These are phyloP conservation scores for Hanseniaspora sp. DNA, from an alignment of 1,139 yeast genomes.

Conservation along the genomic window DNA sequence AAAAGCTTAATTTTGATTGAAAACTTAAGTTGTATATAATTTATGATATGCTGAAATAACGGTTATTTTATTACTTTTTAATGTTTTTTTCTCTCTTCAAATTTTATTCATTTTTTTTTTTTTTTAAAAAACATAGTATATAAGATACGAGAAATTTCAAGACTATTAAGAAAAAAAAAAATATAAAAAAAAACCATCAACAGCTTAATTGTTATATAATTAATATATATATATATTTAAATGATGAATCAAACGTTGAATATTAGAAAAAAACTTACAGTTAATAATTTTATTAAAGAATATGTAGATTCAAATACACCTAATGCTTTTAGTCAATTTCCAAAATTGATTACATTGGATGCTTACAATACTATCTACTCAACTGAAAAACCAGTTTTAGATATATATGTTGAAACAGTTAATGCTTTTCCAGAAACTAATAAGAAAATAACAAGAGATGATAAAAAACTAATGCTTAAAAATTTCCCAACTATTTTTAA, in stretches of 20 bases:
- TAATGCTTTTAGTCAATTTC: conserved; percentile 22
- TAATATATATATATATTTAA: background rate
- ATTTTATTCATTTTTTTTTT: background rate
- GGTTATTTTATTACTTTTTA: too few species aligned
- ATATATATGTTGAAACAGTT: conserved; percentile 40
- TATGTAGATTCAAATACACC: background rate
- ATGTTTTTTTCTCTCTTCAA: background rate
- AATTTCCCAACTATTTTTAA: conserved; percentile 29
- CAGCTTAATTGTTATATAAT: background rate
- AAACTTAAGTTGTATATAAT: too few species aligned
- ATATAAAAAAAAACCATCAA: background rate
- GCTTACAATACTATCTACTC: conserved; percentile 56
- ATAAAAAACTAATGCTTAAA: conserved; percentile 27
- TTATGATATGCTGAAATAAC: too few species aligned
- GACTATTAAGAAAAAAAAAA: background rate
- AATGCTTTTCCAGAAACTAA: background rate
- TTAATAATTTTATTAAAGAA: background rate
- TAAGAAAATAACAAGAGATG: conserved; percentile 30
- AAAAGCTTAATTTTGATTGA: conserved; percentile 2
- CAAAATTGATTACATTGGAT: conserved; percentile 50
- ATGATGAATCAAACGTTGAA: background rate
- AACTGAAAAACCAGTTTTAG: conserved; percentile 43
- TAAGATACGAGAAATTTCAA: background rate
- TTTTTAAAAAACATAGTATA: background rate
- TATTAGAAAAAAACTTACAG: background rate